Evolutionary conservation across 2,329 filamentous ascomycete species (phyloP), one percentile per base, ranked within the genome.

Genomic region (Purpureocillium takamizusanense): DNA sequence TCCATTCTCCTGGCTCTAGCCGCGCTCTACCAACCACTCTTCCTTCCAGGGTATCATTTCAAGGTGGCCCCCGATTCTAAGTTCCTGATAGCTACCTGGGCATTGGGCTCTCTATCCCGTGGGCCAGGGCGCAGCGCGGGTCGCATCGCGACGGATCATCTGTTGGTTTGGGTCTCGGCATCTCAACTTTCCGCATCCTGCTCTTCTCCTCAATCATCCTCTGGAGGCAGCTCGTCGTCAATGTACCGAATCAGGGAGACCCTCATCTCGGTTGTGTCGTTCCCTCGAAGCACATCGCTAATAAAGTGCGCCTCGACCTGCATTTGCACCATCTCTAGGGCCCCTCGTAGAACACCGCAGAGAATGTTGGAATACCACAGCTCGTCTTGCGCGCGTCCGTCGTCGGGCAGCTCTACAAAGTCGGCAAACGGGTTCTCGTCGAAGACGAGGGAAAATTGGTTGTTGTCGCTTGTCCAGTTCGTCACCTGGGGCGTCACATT

Each of bases 261-360:
- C 54, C 90, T 76, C 86, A 98, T 95, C 69, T 98, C 92, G 1
- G 92, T 98, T 14, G 86, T 90, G 58, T 98, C 92, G 54, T 95
- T 90, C 3, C 92, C 92, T 40, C 88, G 79, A 43, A 98, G 69
- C 25, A 95, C 76, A 60, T 98, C 92, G 59, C 86, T 95, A 54
- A 94, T 84, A 59, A 97, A 98, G 57, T 94, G 89, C 34, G 87
- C 87, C 59, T 98, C 90, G 4, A 97, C 88, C 62, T 97, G 92
- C 87, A 97, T 95, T 74, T 97, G 90, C 55, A 97, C 90, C 92
- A 98, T 98, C 62, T 98, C 92, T 42, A 98, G 63, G 1, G 90
- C 83, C 12, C 92, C 92, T 50, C 92, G 74, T 44, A 98, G 67
- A 32, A 98, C 86, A 32, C 92, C 92, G 52, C 92, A 95, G 32